Evolutionary conservation across 805 yeast genomes (phyloP), one percentile per base, ranked within the genome.

Genomic region (Yarrowia osloensis): DNA sequence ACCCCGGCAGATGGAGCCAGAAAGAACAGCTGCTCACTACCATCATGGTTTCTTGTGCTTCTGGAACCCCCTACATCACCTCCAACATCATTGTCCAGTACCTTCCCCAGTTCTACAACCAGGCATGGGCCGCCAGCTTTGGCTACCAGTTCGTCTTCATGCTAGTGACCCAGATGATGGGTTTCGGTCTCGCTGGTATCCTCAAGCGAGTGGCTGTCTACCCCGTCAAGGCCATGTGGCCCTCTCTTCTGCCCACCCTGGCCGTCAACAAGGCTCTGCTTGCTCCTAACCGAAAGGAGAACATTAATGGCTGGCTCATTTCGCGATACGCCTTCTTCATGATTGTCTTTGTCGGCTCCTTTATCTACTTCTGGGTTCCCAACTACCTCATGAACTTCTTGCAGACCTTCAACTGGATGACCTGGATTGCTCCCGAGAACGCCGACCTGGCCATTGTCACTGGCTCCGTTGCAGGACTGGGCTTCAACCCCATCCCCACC

Each of bases 21-120:
- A 87, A 87, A 71, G 91, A 88, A 72, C 91, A 87, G 74, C 85
- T 86, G 86, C 79, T 88, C 68, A 79, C 88, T 1, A 84, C 90
- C 1, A 66, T 77, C 22, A 70, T 74, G 35, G 73, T 73, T 69
- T 69, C 72, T 22, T 75, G 74, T 11, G 57, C 75, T 0, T 69
- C 69, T 8, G 73, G 75, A 2, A 67, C 70, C 13, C 74, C 77
- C 2, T 74, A 73, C 55, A 68, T 75, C 2, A 65, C 70, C 33
- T 67, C 52, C 15, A 68, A 69, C 62, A 66, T 70, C 33, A 31
- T 71, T 28, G 71, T 70, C 1, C 74, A 71, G 71, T 76, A 62
- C 76, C 77, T 66, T 69, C 80, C 52, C 70, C 73, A 39, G 70
- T 77, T 44, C 57, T 74, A 71, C 65, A 70, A 66, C 71, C 71